Percentiles rank a stretch among this genome's conserved stretches.
Conservation (phyloP, 164 flowering plant genomes). For the Piper longum region DNA sequence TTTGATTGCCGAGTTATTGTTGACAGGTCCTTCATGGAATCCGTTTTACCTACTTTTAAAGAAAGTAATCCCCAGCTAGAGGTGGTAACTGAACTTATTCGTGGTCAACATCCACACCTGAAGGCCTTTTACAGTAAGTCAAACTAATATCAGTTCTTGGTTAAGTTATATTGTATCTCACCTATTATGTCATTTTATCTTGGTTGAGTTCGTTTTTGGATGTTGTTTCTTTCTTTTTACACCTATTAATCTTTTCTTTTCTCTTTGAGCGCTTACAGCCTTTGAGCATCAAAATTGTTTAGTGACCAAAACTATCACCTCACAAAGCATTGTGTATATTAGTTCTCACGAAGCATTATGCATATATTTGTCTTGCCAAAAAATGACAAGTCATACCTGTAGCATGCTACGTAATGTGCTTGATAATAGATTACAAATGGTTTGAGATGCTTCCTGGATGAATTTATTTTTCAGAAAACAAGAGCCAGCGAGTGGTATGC, state of each 20-base stretch:
- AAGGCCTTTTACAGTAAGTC: constrained; percentile 66
- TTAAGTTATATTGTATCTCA: neutral
- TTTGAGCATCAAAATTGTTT: too few relatives aligned
- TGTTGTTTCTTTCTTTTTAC: neutral
- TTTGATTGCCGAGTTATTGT: neutral
- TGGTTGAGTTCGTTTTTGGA: neutral
- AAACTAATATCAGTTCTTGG: neutral
- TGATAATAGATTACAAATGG: too few relatives aligned
- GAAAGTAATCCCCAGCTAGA: constrained; percentile 76
- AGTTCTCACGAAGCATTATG: too few relatives aligned
- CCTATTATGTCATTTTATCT: neutral
- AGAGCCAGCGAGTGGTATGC: constrained; percentile 69
- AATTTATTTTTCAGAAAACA: constrained; percentile 34
- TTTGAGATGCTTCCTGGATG: neutral
- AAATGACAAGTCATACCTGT: too few relatives aligned
- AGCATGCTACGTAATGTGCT: too few relatives aligned
- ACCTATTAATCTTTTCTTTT: too few relatives aligned
- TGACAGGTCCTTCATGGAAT: constrained; percentile 81
- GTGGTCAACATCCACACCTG: constrained; percentile 87
- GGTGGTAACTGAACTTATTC: constrained; percentile 64
- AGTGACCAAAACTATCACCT: too few relatives aligned
- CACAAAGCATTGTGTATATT: too few relatives aligned
- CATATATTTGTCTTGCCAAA: too few relatives aligned
- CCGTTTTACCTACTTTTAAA: constrained; percentile 55
- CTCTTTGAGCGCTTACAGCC: too few relatives aligned